Conservation (phyloP, 371 early-diverging fungal genomes). For the Circinella umbellata region DNA sequence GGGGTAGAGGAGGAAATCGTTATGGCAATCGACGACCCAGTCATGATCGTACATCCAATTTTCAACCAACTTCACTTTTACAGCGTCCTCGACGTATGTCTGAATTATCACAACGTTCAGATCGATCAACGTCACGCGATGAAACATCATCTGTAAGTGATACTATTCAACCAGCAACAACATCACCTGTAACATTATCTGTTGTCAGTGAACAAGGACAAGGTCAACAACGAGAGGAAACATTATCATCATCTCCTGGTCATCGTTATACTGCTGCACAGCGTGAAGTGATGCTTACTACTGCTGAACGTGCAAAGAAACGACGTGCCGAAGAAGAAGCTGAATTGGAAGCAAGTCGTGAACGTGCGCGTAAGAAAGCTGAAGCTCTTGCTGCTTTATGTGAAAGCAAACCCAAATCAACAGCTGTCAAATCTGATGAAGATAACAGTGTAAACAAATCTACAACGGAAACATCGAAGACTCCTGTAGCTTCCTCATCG, state of each 20-base stretch:
- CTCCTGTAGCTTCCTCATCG: too few relatives aligned
- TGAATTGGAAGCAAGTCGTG: slow-evolving; percentile 44
- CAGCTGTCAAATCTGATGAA: slow-evolving; percentile 1
- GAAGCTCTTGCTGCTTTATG: slow-evolving; percentile 30
- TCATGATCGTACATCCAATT: slow-evolving; percentile 10
- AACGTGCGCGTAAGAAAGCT: slow-evolving; percentile 53
- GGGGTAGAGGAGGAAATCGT: not conserved
- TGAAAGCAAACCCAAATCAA: not conserved
- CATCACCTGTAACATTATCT: not conserved
- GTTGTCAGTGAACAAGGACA: not conserved
- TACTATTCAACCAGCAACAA: not conserved
- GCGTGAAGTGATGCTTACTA: slow-evolving; percentile 46
- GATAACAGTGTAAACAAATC: slow-evolving; percentile 1
- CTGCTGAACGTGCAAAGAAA: slow-evolving; percentile 55
- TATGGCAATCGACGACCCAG: slow-evolving; percentile 12
- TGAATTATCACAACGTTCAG: slow-evolving; percentile 34
- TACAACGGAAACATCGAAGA: not conserved
- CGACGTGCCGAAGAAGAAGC: slow-evolving; percentile 55
- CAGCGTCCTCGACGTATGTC: slow-evolving; percentile 40
- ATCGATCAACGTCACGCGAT: slow-evolving; percentile 23
- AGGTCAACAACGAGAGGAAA: too few relatives aligned
- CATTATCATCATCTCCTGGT: slow-evolving; percentile 4
- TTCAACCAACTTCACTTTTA: slow-evolving; percentile 26
- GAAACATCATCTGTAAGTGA: not conserved
- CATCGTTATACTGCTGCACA: slow-evolving; percentile 35